Conservation (phyloP, 495 filamentous ascomycete species). For the Daldinia decipiens region DNA sequence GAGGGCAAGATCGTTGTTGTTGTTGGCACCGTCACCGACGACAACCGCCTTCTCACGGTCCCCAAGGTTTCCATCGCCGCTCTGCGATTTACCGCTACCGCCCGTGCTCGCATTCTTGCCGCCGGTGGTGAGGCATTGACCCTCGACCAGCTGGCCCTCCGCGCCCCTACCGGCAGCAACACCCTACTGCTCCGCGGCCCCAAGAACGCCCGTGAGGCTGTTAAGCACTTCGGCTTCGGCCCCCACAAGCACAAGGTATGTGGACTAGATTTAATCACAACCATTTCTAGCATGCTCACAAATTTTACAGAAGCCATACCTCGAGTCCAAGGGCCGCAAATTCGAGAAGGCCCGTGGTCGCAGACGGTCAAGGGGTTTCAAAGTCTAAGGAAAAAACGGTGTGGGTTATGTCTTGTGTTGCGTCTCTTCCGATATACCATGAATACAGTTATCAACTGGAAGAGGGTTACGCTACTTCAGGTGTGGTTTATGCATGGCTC, state of each 20-base stretch:
- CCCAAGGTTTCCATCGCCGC: constrained; percentile 94
- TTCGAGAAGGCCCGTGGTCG: constrained; percentile 98
- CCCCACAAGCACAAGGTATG: constrained; percentile 95
- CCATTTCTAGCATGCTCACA: background rate
- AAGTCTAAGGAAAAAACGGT: constrained; percentile 76
- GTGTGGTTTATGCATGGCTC: constrained; percentile 50
- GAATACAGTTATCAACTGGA: constrained; percentile 35
- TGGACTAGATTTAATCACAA: constrained; percentile 19
- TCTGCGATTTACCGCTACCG: constrained; percentile 94
- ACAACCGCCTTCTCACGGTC: constrained; percentile 87
- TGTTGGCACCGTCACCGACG: constrained; percentile 93
- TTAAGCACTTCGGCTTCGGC: constrained; percentile 99
- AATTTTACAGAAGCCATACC: constrained; percentile 81
- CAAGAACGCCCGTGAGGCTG: constrained; percentile 95
- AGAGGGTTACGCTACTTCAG: constrained; percentile 42
- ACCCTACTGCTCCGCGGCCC: constrained; percentile 94
- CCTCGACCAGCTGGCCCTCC: constrained; percentile 92
- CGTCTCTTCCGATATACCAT: constrained; percentile 48
- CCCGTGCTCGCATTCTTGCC: constrained; percentile 88
- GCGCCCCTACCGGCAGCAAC: constrained; percentile 92
- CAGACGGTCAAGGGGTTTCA: constrained; percentile 96
- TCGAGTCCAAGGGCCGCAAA: constrained; percentile 98
- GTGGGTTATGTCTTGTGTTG: constrained; percentile 45
- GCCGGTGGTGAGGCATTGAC: constrained; percentile 95
- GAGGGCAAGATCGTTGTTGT: constrained; percentile 91